These are phyloP conservation scores for Sphagnurus paluster DNA, from an alignment of 1,284 basidiomycete species.

Conservation along the genomic window DNA sequence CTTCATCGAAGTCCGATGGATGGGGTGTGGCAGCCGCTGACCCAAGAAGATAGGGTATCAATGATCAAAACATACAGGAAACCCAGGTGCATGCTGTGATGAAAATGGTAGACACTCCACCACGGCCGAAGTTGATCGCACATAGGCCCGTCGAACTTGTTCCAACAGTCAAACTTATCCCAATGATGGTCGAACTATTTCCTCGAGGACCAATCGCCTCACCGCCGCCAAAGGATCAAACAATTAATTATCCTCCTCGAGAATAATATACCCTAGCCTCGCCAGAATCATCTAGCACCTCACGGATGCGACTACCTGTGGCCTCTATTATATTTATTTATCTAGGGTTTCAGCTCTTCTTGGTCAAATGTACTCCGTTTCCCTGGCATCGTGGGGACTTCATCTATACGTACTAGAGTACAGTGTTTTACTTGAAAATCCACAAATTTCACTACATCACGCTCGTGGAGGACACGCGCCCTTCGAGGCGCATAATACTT, in stretches of 20 bases:
- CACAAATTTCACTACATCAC: too few species aligned
- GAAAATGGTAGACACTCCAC: conserved; percentile 52
- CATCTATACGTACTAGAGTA: too few species aligned
- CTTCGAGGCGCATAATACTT: too few species aligned
- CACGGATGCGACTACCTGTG: conserved; percentile 9
- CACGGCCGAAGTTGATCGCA: conserved; percentile 48
- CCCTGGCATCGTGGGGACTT: conserved; percentile 7
- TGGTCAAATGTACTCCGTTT: conserved; percentile 13
- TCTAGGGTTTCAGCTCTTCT: conserved; percentile 1
- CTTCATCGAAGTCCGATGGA: conserved; percentile 92
- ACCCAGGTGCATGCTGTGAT: conserved; percentile 76
- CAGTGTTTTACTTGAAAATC: too few species aligned
- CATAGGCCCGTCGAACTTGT: conserved; percentile 82
- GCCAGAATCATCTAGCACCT: conserved; percentile 13
- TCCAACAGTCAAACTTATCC: too few species aligned
- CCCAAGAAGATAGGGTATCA: conserved; percentile 63
- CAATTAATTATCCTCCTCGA: conserved; percentile 9
- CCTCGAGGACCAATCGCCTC: conserved; percentile 32
- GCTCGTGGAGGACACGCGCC: too few species aligned
- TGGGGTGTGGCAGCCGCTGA: conserved; percentile 63
- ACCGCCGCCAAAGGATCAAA: conserved; percentile 6
- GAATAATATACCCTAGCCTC: conserved; percentile 15
- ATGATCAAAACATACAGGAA: conserved; percentile 60
- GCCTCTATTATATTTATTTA: not conserved
- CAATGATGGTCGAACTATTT: conserved; percentile 59